These are phyloP conservation scores for Babesia bovis DNA, from an alignment of 169 alveolate species.

Conservation along the genomic window DNA sequence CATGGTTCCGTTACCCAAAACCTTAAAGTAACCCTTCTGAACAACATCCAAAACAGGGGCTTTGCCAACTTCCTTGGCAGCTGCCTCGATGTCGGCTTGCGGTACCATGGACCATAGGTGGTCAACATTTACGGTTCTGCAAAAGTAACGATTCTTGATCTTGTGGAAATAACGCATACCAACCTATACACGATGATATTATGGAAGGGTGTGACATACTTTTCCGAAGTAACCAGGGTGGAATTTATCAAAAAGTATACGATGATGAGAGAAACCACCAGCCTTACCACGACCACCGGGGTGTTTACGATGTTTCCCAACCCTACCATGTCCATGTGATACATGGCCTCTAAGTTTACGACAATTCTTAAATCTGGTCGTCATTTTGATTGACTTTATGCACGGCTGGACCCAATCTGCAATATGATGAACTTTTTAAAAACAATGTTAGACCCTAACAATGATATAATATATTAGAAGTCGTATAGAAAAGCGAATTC, in stretches of 20 bases:
- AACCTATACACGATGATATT: slow-evolving; percentile 68
- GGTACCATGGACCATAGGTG: slow-evolving; percentile 94
- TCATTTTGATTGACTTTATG: slow-evolving; percentile 68
- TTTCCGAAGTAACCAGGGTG: slow-evolving; percentile 99
- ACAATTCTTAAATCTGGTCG: slow-evolving; percentile 91
- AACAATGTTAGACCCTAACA: background rate
- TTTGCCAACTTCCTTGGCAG: slow-evolving; percentile 82
- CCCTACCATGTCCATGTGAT: slow-evolving; percentile 98
- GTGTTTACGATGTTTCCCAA: slow-evolving; percentile 99
- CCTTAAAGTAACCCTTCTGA: slow-evolving; percentile 95
- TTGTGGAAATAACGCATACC: slow-evolving; percentile 98
- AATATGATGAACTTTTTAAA: background rate
- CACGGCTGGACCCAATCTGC: slow-evolving; percentile 28
- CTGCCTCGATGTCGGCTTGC: slow-evolving; percentile 87
- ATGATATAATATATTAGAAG: background rate
- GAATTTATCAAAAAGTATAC: slow-evolving; percentile 92
- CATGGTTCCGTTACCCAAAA: slow-evolving; percentile 95
- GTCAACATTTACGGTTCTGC: slow-evolving; percentile 93
- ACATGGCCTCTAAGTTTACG: slow-evolving; percentile 99
- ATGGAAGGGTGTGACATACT: slow-evolving; percentile 63
- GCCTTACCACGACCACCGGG: slow-evolving; percentile 99
- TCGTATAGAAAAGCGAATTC: background rate
- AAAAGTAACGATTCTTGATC: slow-evolving; percentile 83
- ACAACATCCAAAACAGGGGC: slow-evolving; percentile 97
- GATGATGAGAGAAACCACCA: slow-evolving; percentile 96